Percentiles rank a stretch among this genome's conserved stretches.
These are phyloP conservation scores for Chaetomidium leptoderma DNA, from an alignment of 495 filamentous ascomycete genomes.

Conservation along the genomic window DNA sequence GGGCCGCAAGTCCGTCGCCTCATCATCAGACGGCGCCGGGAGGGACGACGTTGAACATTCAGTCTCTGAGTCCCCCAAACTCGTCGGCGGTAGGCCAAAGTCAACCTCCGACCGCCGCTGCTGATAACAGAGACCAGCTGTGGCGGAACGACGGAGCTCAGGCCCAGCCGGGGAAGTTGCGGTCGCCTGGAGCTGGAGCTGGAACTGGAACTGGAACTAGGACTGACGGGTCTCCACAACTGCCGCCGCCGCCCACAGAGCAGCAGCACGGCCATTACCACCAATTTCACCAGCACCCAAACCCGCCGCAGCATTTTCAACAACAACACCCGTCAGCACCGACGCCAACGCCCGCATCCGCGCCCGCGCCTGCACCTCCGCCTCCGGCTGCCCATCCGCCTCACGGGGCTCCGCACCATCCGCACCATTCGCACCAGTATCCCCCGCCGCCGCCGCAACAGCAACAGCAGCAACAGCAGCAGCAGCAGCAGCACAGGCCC, in stretches of 20 bases:
- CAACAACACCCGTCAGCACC: background rate
- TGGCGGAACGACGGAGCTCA: conserved; percentile 20
- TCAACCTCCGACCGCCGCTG: background rate
- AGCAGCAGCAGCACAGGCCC: background rate
- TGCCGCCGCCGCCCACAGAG: background rate
- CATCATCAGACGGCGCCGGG: conserved; percentile 12
- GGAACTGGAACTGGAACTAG: background rate
- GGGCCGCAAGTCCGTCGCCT: conserved; percentile 16
- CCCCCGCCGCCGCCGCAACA: background rate
- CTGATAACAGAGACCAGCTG: conserved; percentile 10
- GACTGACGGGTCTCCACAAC: conserved; percentile 6
- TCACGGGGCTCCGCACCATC: conserved; percentile 4
- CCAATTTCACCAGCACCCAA: conserved; percentile 7
- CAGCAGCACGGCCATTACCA: conserved; percentile 6
- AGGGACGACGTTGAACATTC: conserved; percentile 9
- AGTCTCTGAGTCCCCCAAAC: background rate
- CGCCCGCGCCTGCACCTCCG: background rate
- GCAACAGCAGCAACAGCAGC: conserved; percentile 1
- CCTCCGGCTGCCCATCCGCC: background rate
- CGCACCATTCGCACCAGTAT: background rate
- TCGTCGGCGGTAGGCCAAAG: background rate
- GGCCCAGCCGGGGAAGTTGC: conserved; percentile 19
- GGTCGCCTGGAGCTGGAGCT: background rate
- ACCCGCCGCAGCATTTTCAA: background rate
- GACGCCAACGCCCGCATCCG: background rate